Evolutionary conservation across 2,329 filamentous ascomycete species (phyloP), one percentile per base, ranked within the genome.

Genomic region (Botrytis fabae): DNA sequence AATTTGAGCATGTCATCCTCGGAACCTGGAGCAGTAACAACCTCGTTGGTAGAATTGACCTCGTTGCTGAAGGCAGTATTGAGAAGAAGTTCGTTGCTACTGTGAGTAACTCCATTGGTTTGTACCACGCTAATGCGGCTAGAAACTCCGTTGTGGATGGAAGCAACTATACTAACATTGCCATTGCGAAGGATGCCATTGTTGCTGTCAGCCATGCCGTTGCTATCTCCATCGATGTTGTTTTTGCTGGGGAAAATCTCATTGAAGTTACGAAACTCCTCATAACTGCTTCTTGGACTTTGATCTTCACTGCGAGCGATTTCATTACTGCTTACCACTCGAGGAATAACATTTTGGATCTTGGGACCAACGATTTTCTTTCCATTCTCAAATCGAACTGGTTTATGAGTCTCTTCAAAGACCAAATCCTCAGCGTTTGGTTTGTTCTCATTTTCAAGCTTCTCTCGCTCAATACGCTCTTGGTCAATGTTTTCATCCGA

Each of bases 331-430:
- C 10, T 48, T 18, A 42, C 12, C 35, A 40, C 9, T 0, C 65
- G 38, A 42, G 48, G 35, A 32, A 68, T 68, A 10, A 68, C 10
- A n/a, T 57, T 51, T 42, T 42, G 48, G 1, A 42, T 20, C 4
- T 16, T 42, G 9, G 65, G 65, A 18, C 65, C 65, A 22, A 68
- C n/a, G 9, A 68, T 32, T 57, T 48, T 57, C 48, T 42, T 68
- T 57, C 65, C 65, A 22, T 57, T 42, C 22, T 57, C 65, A 42
- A 68, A 22, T 16, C 10, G 48, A 68, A 68, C 65, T 1, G n/a
- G 65, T 20, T 68, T 68, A 22, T 68, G 65, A 32, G 65, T 68
- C 14, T 68, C 48, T 25, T 57, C 51, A 10, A 42, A 42, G 16
- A 68, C n/a, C 10, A 68, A 57, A 22, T 68, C 38, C 5, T 28